Percentiles rank a stretch among this genome's conserved stretches.
phyloP scores from a whole-genome alignment of 768 basidiomycete species.

The Xerocomellus chrysenteron region DNA sequence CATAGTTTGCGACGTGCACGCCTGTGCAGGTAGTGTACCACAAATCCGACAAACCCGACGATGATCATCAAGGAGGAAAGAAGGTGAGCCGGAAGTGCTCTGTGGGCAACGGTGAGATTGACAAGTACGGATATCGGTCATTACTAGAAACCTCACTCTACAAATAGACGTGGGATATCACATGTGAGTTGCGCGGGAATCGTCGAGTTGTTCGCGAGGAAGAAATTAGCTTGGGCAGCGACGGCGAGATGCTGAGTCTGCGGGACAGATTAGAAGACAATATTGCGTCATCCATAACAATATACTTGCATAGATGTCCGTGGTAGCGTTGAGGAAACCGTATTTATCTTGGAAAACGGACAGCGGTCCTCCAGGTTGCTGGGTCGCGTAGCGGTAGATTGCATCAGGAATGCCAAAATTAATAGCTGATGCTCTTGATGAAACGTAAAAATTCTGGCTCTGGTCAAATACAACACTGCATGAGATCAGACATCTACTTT shows the following conservation, averaged over 20 bases:
- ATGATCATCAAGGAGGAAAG: conserved; percentile 50
- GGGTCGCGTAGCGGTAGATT: conserved; percentile 52
- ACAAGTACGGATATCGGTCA: background rate
- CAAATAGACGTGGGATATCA: conserved; percentile 47
- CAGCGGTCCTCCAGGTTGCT: conserved; percentile 40
- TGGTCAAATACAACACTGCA: conserved; percentile 42
- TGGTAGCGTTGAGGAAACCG: conserved; percentile 55
- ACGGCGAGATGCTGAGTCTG: conserved; percentile 61
- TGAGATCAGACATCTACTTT: background rate
- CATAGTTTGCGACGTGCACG: conserved; percentile 47
- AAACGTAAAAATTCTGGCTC: conserved; percentile 44
- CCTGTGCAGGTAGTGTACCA: conserved; percentile 48
- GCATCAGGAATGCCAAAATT: conserved; percentile 57
- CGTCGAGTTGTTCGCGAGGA: conserved; percentile 40
- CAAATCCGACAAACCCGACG: conserved; percentile 47
- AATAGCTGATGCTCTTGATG: conserved; percentile 50
- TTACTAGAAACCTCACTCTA: conserved; percentile 47
- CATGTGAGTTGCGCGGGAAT: conserved; percentile 42
- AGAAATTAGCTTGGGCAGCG: conserved; percentile 59
- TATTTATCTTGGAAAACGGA: conserved; percentile 47
- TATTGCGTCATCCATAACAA: background rate
- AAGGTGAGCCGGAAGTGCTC: conserved; percentile 50
- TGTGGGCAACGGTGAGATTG: conserved; percentile 24
- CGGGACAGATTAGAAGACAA: background rate
- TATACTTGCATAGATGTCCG: conserved; percentile 32